Evolutionary conservation across 2,329 filamentous ascomycete species (phyloP).

Genomic region (Pseudogymnoascus sp.): DNA sequence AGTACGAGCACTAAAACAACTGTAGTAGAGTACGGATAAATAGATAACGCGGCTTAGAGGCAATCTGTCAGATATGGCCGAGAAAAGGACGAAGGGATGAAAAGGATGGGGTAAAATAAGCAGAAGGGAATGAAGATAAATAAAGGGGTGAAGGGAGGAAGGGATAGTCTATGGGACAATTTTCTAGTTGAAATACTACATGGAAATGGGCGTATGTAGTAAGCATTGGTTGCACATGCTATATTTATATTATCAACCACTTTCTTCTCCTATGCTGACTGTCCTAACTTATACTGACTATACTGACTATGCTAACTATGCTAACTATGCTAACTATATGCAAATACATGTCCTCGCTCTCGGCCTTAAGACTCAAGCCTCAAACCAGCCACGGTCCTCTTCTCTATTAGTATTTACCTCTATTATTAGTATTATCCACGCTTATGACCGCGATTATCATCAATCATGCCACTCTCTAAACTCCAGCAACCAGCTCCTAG

Average conservation of each 20-base stretch:
- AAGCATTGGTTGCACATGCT: too few species aligned
- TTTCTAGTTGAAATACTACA: neutral
- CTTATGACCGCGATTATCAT: neutral
- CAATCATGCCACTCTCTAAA: neutral
- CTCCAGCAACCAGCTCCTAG: neutral
- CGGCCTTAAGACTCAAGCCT: too few species aligned
- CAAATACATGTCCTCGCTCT: neutral
- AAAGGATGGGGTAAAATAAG: neutral
- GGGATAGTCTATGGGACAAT: neutral
- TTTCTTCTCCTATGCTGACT: neutral
- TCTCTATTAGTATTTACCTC: too few species aligned
- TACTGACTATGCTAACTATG: too few species aligned
- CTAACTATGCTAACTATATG: neutral
- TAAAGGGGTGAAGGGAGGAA: neutral
- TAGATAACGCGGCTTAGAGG: conserved; percentile 1
- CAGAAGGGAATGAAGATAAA: neutral
- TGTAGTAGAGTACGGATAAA: neutral
- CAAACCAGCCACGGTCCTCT: neutral
- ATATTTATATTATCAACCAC: neutral
- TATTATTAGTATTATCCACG: neutral
- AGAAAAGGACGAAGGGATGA: neutral
- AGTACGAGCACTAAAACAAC: too few species aligned
- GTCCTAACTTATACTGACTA: neutral
- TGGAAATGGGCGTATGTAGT: neutral
- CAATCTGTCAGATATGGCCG: neutral